A percentile compares a stretch with the other conserved stretches of the same genome.
phyloP scores from a whole-genome alignment of 139 green algal species.

The Tetratostichococcus sp. region DNA sequence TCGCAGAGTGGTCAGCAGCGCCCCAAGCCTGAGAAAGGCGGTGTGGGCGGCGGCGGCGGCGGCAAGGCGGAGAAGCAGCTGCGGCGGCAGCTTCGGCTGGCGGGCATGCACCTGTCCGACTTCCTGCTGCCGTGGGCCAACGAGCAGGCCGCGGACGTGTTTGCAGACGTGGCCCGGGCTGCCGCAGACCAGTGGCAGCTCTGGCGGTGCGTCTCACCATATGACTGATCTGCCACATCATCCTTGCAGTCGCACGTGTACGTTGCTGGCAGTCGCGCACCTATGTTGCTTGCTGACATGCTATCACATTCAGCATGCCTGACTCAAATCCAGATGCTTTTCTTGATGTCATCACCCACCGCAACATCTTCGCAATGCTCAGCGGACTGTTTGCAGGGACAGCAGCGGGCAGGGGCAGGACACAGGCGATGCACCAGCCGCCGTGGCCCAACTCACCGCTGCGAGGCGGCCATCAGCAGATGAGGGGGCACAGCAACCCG shows the following conservation, averaged over 20 bases:
- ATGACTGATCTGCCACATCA: too few relatives aligned
- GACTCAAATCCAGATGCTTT: too few relatives aligned
- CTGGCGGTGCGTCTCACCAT: background rate
- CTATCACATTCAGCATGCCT: too few relatives aligned
- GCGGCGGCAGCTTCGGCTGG: slow-evolving; percentile 23
- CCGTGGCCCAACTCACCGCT: background rate
- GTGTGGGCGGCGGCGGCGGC: background rate
- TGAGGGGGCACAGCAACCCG: background rate
- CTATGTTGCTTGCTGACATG: too few relatives aligned
- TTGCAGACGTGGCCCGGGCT: background rate
- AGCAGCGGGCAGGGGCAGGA: background rate
- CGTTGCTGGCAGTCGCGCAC: too few relatives aligned
- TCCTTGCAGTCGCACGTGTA: too few relatives aligned
- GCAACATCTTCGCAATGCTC: too few relatives aligned
- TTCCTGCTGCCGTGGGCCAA: slow-evolving; percentile 65
- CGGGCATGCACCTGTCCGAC: slow-evolving; percentile 39
- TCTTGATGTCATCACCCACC: too few relatives aligned
- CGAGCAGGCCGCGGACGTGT: slow-evolving; percentile 22
- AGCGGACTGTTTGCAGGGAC: background rate
- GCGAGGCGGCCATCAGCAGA: too few relatives aligned
- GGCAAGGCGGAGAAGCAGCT: slow-evolving; percentile 4
- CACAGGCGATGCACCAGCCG: background rate
- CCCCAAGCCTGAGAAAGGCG: too few relatives aligned
- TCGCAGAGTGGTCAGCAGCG: too few relatives aligned
- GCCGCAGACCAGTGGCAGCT: slow-evolving; percentile 3